Evolutionary conservation across 2,329 filamentous ascomycete genomes (phyloP).

Genomic region (Falciphora oryzae): DNA sequence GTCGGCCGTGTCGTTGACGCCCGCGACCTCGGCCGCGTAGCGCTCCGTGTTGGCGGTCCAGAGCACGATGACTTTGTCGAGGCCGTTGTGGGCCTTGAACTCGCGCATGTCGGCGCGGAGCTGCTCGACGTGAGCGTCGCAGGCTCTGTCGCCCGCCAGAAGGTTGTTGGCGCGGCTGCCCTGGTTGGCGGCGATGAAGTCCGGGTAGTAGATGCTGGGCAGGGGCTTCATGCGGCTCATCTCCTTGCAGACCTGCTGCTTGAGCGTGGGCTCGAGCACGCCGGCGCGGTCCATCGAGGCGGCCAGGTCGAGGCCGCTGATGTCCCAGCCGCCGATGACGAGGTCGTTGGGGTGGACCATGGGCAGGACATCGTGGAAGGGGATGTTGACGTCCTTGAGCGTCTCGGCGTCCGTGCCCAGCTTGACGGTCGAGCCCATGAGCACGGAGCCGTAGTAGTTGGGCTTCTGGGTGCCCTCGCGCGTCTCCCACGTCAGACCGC

Average conservation of each 20-base stretch:
- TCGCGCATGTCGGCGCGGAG: constrained; percentile 90
- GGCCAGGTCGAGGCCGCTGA: constrained; percentile 83
- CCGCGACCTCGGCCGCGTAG: constrained; percentile 79
- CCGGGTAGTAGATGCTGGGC: constrained; percentile 95
- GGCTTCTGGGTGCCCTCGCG: constrained; percentile 78
- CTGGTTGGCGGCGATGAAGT: constrained; percentile 99
- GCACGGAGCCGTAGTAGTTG: constrained; percentile 97
- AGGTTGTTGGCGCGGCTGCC: constrained; percentile 93
- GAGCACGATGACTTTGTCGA: constrained; percentile 95
- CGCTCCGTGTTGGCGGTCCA: constrained; percentile 99
- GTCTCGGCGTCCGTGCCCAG: constrained; percentile 83
- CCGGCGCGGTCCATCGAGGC: constrained; percentile 92
- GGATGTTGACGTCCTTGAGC: constrained; percentile 87
- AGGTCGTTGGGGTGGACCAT: constrained; percentile 98
- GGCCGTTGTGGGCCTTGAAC: constrained; percentile 77
- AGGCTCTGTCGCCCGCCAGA: constrained; percentile 76
- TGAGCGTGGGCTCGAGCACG: constrained; percentile 93
- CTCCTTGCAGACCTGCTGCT: constrained; percentile 85
- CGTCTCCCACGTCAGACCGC: constrained; percentile 82
- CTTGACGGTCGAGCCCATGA: constrained; percentile 98
- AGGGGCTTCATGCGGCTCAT: constrained; percentile 84
- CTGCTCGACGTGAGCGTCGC: constrained; percentile 81
- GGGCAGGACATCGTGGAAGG: constrained; percentile 87
- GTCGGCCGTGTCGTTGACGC: constrained; percentile 94
- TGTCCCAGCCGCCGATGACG: constrained; percentile 94